These are phyloP conservation scores for Aschersonia sp. DNA, from an alignment of 2,329 filamentous ascomycete species.

Conservation along the genomic window DNA sequence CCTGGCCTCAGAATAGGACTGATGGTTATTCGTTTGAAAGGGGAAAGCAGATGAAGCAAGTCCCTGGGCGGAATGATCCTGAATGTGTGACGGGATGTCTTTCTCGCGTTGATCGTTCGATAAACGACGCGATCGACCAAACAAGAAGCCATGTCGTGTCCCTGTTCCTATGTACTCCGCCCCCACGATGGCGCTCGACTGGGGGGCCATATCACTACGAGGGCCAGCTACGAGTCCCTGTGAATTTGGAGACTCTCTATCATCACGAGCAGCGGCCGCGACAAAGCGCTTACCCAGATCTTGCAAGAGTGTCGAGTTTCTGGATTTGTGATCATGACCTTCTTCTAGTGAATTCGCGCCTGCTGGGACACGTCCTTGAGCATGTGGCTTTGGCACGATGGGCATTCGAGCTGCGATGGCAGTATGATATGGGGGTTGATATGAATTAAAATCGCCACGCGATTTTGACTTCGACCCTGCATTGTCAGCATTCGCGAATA, in stretches of 20 bases:
- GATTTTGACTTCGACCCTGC: slow-evolving; percentile 2
- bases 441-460: slow-evolving; percentile 6
- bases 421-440: slow-evolving; percentile 6
- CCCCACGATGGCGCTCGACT: neutral
- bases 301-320: slow-evolving; percentile 33
- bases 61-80: neutral
- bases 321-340: slow-evolving; percentile 20
- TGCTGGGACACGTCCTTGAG: slow-evolving; percentile 21
- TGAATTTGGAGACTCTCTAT: slow-evolving; percentile 10
- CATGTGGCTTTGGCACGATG: slow-evolving; percentile 23
- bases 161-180: neutral
- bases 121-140: slow-evolving; percentile 19
- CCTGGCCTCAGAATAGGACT: no score
- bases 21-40: no score
- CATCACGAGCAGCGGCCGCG: slow-evolving; percentile 17
- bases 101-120: slow-evolving; percentile 26
- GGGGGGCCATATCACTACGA: neutral
- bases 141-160: neutral
- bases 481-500: slow-evolving; percentile 20
- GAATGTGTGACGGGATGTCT: slow-evolving; percentile 9
- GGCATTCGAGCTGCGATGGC: slow-evolving; percentile 8
- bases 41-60: neutral
- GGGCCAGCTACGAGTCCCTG: neutral
- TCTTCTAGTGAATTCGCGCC: slow-evolving; percentile 20
- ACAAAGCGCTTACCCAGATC: slow-evolving; percentile 31